Base-by-base conservation (phyloP, 768 basidiomycete genomes). In the Pleurotus tuoliensis region DNA sequence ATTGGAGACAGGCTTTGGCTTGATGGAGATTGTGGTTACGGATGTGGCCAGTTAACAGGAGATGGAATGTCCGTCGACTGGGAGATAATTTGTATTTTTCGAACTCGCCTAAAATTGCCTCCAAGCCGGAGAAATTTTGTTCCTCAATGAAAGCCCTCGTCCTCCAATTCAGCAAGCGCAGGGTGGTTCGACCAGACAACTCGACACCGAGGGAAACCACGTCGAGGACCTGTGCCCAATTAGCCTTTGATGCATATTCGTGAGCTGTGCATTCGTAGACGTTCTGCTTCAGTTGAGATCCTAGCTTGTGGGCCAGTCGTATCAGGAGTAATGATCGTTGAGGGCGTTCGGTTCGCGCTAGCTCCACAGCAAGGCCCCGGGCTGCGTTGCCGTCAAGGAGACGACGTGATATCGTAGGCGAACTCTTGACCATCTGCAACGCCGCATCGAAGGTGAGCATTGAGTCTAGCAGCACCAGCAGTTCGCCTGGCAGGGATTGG, bases 121-220 rank as follows among this genome's bases (percentile, higher is more conserved):
- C 69, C 22, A 92, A 70, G 5, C 63, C 64, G 22, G 68, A 64
- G 61, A 78, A 88, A 27, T 77, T 69, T 56, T 78, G 71, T 4
- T 70, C 73, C 66, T 90, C 85, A 56, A 85, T 67, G 40, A 83
- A 64, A 1, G 88, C 86, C 38, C 82, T 80, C 6, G 79, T 73
- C 47, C 81, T 80, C 88, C 88, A 91, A 66, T 92, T 84, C 59
- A 92, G 76, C 20, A 92, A 73, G 30, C 82, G 79, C 27, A 69
- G 61, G 3, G 82, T 84, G 2, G 78, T 74, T 52, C 71, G 72
- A 43, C 80, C 79, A 13, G 77, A 73, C 18, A 83, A 78, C 37
- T 72, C 66, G 59, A 72, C 74, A 49, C 78, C 87, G 16, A 83
- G 70, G 24, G 70, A 67, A 52, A 83, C 79, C 15, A 83, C 64